phyloP scores from a whole-genome alignment of 2,329 filamentous ascomycete genomes.

The Aspergillus brunneoviolaceus region DNA sequence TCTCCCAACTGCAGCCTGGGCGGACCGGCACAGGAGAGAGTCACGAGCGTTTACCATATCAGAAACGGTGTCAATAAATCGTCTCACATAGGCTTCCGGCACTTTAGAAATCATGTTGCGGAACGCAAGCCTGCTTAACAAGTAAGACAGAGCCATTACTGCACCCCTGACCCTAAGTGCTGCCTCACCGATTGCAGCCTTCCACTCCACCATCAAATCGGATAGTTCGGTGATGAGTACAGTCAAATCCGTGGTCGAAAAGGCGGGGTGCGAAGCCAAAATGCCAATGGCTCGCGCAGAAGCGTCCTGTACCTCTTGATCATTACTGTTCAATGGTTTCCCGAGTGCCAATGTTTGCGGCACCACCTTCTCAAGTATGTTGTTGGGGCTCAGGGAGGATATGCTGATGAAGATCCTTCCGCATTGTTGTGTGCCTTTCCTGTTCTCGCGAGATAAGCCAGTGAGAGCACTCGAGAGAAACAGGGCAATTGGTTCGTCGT shows the following conservation, averaged over 20 bases:
- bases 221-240: slow-evolving; percentile 50
- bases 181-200: slow-evolving; percentile 59
- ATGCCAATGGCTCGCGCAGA: slow-evolving; percentile 74
- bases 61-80: slow-evolving; percentile 48
- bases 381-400: slow-evolving; percentile 55
- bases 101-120: slow-evolving; percentile 40
- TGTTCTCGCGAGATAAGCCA: slow-evolving; percentile 41
- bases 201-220: slow-evolving; percentile 52
- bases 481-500: slow-evolving; percentile 39
- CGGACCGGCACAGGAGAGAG: slow-evolving; percentile 56
- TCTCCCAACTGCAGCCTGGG: slow-evolving; percentile 59
- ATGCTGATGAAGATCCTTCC: slow-evolving; percentile 55
- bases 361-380: slow-evolving; percentile 52
- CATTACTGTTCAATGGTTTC: slow-evolving; percentile 67
- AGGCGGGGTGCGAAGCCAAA: slow-evolving; percentile 63
- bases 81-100: slow-evolving; percentile 39
- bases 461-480: slow-evolving; percentile 49
- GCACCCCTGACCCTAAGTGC: slow-evolving; percentile 61
- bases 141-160: slow-evolving; percentile 58
- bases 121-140: slow-evolving; percentile 57
- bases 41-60: slow-evolving; percentile 59
- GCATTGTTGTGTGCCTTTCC: slow-evolving; percentile 46
- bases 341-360: slow-evolving; percentile 55
- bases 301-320: slow-evolving; percentile 63
- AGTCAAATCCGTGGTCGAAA: slow-evolving; percentile 43